A percentile compares a stretch with the other conserved stretches of the same genome.
These are phyloP conservation scores for Leucogyrophana mollusca DNA, from an alignment of 768 basidiomycete genomes.

Conservation along the genomic window DNA sequence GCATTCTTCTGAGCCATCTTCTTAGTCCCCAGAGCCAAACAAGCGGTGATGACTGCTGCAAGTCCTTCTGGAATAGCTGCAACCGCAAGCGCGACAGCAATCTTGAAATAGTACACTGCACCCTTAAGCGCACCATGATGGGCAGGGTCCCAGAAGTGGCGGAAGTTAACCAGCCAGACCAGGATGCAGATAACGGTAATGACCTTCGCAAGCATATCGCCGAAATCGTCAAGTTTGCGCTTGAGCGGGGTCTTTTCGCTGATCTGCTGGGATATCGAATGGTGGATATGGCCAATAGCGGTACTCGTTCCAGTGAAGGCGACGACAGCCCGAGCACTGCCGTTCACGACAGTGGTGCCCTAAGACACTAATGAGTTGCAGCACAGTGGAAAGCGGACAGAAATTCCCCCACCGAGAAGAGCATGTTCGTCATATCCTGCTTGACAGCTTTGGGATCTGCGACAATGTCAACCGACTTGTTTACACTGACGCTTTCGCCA, in stretches of 20 bases:
- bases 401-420: constrained; percentile 72
- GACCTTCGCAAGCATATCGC: constrained; percentile 96
- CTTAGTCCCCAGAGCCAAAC: constrained; percentile 93
- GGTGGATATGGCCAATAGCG: constrained; percentile 96
- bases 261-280: constrained; percentile 91
- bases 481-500: constrained; percentile 88
- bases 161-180: constrained; percentile 96
- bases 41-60: constrained; percentile 98
- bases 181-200: constrained; percentile 96
- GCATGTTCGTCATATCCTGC: constrained; percentile 97
- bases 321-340: constrained; percentile 84
- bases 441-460: constrained; percentile 81
- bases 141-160: constrained; percentile 94
- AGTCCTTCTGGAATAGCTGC: constrained; percentile 98
- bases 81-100: constrained; percentile 97
- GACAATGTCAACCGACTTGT: constrained; percentile 72
- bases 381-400: neutral
- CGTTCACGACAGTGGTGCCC: constrained; percentile 97
- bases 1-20: constrained; percentile 99
- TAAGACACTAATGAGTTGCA: constrained; percentile 25
- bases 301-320: constrained; percentile 84
- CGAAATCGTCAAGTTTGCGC: constrained; percentile 97
- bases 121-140: constrained; percentile 91
- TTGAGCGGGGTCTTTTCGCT: constrained; percentile 96
- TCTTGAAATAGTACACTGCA: constrained; percentile 98